Percentiles rank a stretch among this genome's conserved stretches.
phyloP scores from a whole-genome alignment of 176 grass and related monocot species.

The Alopecurus myosuroides region DNA sequence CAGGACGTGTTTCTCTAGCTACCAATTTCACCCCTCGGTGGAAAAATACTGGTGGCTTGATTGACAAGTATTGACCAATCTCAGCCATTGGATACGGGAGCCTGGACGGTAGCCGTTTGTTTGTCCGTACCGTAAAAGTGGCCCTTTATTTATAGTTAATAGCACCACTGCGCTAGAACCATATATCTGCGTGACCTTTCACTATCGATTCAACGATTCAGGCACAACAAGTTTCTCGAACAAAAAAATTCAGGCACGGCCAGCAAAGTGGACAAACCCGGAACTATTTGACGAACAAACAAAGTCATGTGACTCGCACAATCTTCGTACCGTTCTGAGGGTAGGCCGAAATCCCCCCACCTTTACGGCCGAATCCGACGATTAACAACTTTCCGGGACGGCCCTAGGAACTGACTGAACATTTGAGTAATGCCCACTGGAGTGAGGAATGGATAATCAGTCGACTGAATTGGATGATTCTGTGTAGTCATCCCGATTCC shows the following conservation, averaged over 20 bases:
- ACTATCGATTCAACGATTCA: background rate
- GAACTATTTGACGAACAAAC: background rate
- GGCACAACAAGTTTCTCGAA: background rate
- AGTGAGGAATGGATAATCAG: conserved; percentile 8
- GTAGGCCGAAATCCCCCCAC: background rate
- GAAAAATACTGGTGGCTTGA: no score
- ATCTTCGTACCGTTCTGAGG: background rate
- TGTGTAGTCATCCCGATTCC: background rate
- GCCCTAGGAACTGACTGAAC: background rate
- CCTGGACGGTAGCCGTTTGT: no score
- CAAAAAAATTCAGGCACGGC: background rate
- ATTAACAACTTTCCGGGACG: conserved; percentile 10
- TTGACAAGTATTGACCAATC: no score
- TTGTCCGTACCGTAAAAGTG: no score
- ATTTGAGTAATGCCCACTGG: background rate
- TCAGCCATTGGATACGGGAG: no score
- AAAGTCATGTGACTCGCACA: conserved; percentile 3
- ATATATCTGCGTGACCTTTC: background rate
- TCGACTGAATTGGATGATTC: background rate
- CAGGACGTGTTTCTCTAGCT: no score
- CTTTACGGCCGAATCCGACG: background rate
- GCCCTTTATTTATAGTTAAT: no score
- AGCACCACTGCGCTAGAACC: background rate
- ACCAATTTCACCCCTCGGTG: no score
- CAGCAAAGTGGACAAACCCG: background rate